Base-by-base conservation (phyloP, 306 rosid genomes). In the Pachyrhizus erosus region DNA sequence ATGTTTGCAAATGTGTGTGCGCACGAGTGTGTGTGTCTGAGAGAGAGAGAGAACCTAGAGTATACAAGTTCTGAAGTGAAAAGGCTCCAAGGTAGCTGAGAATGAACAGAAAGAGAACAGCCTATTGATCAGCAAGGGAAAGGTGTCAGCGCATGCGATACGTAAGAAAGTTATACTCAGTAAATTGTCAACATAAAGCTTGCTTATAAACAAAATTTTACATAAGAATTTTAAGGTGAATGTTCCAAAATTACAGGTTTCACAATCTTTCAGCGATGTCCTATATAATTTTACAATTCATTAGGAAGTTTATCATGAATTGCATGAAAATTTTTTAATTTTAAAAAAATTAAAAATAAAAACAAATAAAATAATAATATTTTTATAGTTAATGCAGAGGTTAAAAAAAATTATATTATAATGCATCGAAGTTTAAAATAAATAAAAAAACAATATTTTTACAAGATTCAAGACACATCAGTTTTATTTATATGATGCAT, bases 11-110 rank as follows among this genome's bases (percentile, higher is more conserved):
- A 2, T 7, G 10, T 62, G 69, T 29, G 21, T 6, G n/a, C n/a
- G n/a, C n/a, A n/a, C n/a, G n/a, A n/a, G n/a, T n/a, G 37, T 14
- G 21, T 15, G 57, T 5, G 60, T 1, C 40, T 3, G 74, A 65
- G 77, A 29, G 80, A 74, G 87, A 76, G 64, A 66, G 70, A 83
- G 75, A 57, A 93, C 99, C 99, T 88, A 87, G 87, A 27, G 86
- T 84, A 79, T 84, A 96, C 55, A 91, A 48, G 75, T 79, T 91
- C 80, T 82, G 92, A 64, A 91, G 85, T 71, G 98, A 89, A 85
- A 96, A 62, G 45, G 88, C 81, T 79, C 97, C 97, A 77, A 93
- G 80, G 88, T 88, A 88, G 92, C 96, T 87, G 37, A 93, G 88
- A 86, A 87, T 78, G 84, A 91, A 51, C 86, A 96, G 89, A 68